Percentiles rank a stretch among this genome's conserved stretches.
phyloP scores from a whole-genome alignment of 2,329 filamentous ascomycete species.

The Fusarium sp. region DNA sequence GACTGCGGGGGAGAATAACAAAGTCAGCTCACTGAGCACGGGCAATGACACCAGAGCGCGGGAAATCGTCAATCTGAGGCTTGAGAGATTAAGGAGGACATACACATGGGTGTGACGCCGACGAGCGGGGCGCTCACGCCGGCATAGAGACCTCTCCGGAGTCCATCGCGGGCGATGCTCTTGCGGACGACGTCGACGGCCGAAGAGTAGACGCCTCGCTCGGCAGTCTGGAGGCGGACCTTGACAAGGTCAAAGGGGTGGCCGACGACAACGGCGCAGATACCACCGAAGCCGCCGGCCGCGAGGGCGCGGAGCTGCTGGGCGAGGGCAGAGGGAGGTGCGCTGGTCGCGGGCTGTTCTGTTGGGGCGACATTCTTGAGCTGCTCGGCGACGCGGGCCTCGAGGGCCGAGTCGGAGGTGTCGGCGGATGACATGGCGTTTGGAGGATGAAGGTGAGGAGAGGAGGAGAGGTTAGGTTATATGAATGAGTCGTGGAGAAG shows the following conservation, averaged over 20 bases:
- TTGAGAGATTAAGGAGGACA: conserved; percentile 54
- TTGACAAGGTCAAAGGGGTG: conserved; percentile 99
- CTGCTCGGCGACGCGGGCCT: conserved; percentile 54
- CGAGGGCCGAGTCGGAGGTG: conserved; percentile 40
- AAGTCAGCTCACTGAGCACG: conserved; percentile 2
- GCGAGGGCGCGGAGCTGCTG: conserved; percentile 81
- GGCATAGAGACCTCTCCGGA: conserved; percentile 88
- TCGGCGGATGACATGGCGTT: conserved; percentile 42
- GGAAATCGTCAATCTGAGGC: background rate
- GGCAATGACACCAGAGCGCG: background rate
- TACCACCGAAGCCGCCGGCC: conserved; percentile 91
- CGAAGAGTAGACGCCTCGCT: conserved; percentile 89
- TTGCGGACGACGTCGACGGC: conserved; percentile 93
- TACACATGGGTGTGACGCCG: conserved; percentile 99
- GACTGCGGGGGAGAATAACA: conserved; percentile 56
- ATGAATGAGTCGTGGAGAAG: conserved; percentile 11
- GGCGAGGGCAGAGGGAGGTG: conserved; percentile 50
- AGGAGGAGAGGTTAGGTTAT: conserved; percentile 9
- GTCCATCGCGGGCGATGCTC: conserved; percentile 87
- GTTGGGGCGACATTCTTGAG: conserved; percentile 59
- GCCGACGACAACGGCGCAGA: conserved; percentile 93
- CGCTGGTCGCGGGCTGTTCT: conserved; percentile 51
- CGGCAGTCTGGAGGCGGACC: conserved; percentile 95
- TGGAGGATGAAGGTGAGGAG: conserved; percentile 1
- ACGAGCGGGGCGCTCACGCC: conserved; percentile 95